Base-by-base conservation (phyloP, 1,139 yeast genomes). In the Magnusiomyces fungicola region DNA sequence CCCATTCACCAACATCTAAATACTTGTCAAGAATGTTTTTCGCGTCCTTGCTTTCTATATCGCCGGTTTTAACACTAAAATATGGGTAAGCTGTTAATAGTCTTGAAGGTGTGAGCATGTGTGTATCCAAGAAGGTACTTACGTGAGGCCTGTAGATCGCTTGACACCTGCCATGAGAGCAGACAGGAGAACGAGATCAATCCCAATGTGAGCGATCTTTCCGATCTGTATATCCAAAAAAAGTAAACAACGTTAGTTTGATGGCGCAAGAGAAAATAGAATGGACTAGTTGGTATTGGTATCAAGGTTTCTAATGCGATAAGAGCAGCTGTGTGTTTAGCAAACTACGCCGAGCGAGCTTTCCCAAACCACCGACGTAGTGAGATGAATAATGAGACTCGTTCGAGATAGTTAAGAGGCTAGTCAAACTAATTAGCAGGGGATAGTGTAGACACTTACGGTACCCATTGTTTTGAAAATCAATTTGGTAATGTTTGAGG, bases 141-240 rank as follows among this genome's bases (percentile, higher is more conserved):
- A 72, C 71, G 88, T 77, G 42, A 90, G 71, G 0, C 97, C 97
- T 2, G 97, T 83, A 58, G 82, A 81, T 64, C 96, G 79, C 68
- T 83, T 87, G 47, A 92, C 80, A 1, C 97, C 97, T 0, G 97
- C 96, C 50, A 92, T 72, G 49, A 89, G 78, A 0, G 96, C 83
- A 1, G 96, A 84, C 3, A 88, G 73, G 42, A 92, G 73, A 1
- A 83, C 80, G 43, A 89, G 73, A 64, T 92, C 97, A 40, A 83
- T 69, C 2, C 89, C 75, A 48, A 76, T 60, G 66, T 92, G 97
- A 50, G 82, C 64, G 3, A 69, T 45, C 50, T 57, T 55, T 6
- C 68, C 63, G 37, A 64, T 27, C 69, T 65, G 44, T 9, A 29
- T 12, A 12, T 27, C 10, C 12, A 27, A 38, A 23, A 23, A 12